Base-by-base conservation (phyloP, 2,329 filamentous ascomycete genomes). In the Erysiphe pulchra region DNA sequence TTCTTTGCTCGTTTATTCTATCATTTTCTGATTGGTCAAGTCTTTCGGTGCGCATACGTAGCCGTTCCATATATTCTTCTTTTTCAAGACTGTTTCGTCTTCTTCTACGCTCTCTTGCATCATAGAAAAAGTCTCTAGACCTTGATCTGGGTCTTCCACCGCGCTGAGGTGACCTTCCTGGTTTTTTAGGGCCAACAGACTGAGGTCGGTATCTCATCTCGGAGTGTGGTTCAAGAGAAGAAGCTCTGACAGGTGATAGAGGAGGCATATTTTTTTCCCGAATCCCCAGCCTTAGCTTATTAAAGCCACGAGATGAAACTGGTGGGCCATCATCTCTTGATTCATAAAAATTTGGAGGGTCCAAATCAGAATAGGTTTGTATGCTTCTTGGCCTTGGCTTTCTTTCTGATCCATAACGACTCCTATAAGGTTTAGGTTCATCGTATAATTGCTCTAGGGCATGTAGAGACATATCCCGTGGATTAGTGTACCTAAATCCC, bases 271-370 rank as follows among this genome's bases (percentile, higher is more conserved):
- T 65, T 39, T 61, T 58, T 20, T 70, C 68, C 49, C 71, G 72
- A 7, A 61, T 55, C 14, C 58, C 60, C 46, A 14, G 53, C 54
- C 47, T 69, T 50, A 81, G 71, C 60, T 73, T 80, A 53, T 83
- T 79, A 50, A 84, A 73, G 0, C 76, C 79, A 52, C 77, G 67
- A 2, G 74, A 80, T 5, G 75, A 72, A 4, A 77, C 77, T 10
- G 80, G 80, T 2, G 78, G 79, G 0, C 69, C 54, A 16, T 56
- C 47, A 33, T 59, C 56, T 31, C 68, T 58, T 20, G 61, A 55
- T 38, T 68, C 65, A 47, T 64, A 62, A 24, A 55, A 47, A 41
- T 55, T 50, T 28, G 53, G 53, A 20, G 54, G 52, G 28, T 50
- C 46, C 40, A 56, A 37, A 32, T 59, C 57, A 33, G 45, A 44